phyloP scores from a whole-genome alignment of 768 basidiomycete genomes.

The Symmetrospora coprosmae region DNA sequence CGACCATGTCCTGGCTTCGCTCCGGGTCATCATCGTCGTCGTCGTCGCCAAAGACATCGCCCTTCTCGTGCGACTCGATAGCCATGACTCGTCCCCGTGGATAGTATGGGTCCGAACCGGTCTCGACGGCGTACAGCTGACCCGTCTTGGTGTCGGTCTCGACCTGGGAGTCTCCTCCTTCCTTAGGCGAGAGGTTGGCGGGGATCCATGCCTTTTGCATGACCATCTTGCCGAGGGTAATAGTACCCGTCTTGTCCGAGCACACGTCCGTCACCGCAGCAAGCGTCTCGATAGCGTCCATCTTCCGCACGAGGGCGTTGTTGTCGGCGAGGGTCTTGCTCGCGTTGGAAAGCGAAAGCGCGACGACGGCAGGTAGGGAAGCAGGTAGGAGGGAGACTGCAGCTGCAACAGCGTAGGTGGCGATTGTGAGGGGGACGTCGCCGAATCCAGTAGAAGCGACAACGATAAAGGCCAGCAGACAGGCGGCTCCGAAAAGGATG shows the following conservation, averaged over 20 bases:
- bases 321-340: constrained; percentile 44
- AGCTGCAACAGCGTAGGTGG: constrained; percentile 39
- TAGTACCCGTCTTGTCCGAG: constrained; percentile 42
- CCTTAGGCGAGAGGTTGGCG: constrained; percentile 29
- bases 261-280: constrained; percentile 41
- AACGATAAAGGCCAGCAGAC: constrained; percentile 38
- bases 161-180: constrained; percentile 31
- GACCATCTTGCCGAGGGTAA: constrained; percentile 42
- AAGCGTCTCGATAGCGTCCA: constrained; percentile 40
- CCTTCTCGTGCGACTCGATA: constrained; percentile 20
- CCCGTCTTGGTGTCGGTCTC: constrained; percentile 31
- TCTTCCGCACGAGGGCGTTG: constrained; percentile 39
- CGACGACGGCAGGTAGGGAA: not conserved
- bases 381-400: constrained; percentile 40
- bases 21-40: constrained; percentile 22
- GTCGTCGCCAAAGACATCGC: constrained; percentile 24
- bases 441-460: constrained; percentile 37
- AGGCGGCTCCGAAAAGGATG: constrained; percentile 34
- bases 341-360: constrained; percentile 42
- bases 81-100: constrained; percentile 35
- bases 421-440: constrained; percentile 24
- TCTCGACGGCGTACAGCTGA: constrained; percentile 32
- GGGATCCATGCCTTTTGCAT: constrained; percentile 41
- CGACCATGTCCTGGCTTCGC: constrained; percentile 29
- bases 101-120: constrained; percentile 36